phyloP scores from a whole-genome alignment of 768 basidiomycete genomes.

The Infundibulicybe gibba region DNA sequence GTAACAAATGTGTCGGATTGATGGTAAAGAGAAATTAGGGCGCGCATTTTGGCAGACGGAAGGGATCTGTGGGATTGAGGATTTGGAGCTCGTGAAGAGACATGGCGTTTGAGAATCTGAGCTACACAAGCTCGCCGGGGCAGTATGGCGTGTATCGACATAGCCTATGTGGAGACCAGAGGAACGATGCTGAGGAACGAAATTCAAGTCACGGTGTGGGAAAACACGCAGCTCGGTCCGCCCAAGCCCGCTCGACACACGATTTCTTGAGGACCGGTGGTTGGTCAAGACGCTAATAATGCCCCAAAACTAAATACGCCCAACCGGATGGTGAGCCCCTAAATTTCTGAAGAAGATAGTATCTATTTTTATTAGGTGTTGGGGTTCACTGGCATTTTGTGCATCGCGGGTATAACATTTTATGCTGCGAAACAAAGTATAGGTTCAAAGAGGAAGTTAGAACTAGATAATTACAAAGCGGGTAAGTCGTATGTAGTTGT shows the following conservation, averaged over 20 bases:
- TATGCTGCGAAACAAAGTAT: constrained; percentile 30
- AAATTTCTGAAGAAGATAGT: constrained; percentile 1
- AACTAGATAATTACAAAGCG: constrained; percentile 25
- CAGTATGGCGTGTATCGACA: constrained; percentile 10
- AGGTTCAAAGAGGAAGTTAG: constrained; percentile 24
- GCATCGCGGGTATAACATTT: constrained; percentile 25
- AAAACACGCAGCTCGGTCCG: too few species aligned
- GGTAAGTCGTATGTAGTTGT: constrained; percentile 16
- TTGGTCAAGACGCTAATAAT: not conserved
- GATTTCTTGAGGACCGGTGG: too few species aligned
- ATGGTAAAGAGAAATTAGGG: constrained; percentile 77
- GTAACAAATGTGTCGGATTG: constrained; percentile 71
- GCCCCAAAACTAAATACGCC: constrained; percentile 14
- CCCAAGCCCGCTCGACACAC: too few species aligned
- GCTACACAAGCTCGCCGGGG: constrained; percentile 8
- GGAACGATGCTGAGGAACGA: not conserved
- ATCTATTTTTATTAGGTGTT: constrained; percentile 15
- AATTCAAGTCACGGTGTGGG: not conserved
- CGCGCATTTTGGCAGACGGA: constrained; percentile 59
- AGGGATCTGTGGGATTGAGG: constrained; percentile 30
- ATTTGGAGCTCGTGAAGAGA: constrained; percentile 16
- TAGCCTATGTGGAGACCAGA: constrained; percentile 1
- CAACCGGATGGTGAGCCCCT: constrained; percentile 11
- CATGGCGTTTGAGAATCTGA: constrained; percentile 11
- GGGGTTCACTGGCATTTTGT: constrained; percentile 24